phyloP scores from a whole-genome alignment of 2,329 filamentous ascomycete genomes.

The Paramyrothecium sp. region DNA sequence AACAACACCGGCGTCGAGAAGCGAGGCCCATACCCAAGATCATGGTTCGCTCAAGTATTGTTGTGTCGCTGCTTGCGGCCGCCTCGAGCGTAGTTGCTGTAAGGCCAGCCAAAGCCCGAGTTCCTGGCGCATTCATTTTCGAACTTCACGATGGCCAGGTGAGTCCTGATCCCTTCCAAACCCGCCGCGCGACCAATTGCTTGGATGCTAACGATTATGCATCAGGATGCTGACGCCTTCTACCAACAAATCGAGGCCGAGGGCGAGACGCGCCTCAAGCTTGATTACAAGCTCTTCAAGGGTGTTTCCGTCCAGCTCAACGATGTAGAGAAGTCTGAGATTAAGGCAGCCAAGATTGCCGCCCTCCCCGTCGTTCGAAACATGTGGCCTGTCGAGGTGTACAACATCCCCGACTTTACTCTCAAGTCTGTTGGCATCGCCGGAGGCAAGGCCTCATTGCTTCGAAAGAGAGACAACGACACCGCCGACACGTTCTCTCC shows the following conservation, averaged over 20 bases:
- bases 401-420: constrained; percentile 42
- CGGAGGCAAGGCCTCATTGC: constrained; percentile 16
- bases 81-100: constrained; percentile 26
- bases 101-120: constrained; percentile 19
- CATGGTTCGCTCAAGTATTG: constrained; percentile 34
- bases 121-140: constrained; percentile 51
- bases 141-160: constrained; percentile 52
- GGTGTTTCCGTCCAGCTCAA: constrained; percentile 53
- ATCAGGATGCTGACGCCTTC: constrained; percentile 40
- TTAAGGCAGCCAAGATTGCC: constrained; percentile 38
- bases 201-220: constrained; percentile 6
- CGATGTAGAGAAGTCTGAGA: constrained; percentile 41
- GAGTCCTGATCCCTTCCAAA: constrained; percentile 18
- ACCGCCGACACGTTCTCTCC: constrained; percentile 41
- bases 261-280: constrained; percentile 44
- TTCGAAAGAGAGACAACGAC: constrained; percentile 16
- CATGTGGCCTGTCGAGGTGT: constrained; percentile 46
- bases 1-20: neutral
- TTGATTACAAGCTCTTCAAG: constrained; percentile 52
- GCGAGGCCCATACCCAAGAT: neutral
- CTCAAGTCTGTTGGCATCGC: constrained; percentile 41
- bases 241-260: constrained; percentile 29
- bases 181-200: neutral
- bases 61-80: constrained; percentile 33
- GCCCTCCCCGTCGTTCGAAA: constrained; percentile 43